phyloP scores from a whole-genome alignment of 176 grass and related monocot species.

The Hyparrhenia diplandra region DNA sequence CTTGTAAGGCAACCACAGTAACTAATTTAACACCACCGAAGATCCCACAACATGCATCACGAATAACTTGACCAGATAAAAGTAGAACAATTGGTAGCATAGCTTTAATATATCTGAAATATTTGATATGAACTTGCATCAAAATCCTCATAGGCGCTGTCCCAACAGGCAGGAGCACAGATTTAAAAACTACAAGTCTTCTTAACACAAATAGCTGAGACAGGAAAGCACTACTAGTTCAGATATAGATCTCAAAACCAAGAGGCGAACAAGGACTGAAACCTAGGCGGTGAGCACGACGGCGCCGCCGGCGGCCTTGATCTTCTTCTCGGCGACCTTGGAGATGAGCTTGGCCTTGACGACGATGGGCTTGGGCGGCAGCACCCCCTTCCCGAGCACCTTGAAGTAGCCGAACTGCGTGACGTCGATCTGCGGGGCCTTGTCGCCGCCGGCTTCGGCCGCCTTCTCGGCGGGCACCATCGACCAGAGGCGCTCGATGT shows the following conservation, averaged over 20 bases:
- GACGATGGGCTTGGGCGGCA: slow-evolving; percentile 65
- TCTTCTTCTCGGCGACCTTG: slow-evolving; percentile 98
- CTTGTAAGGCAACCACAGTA: too few relatives aligned
- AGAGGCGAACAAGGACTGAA: slow-evolving; percentile 11
- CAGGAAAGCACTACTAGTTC: slow-evolving; percentile 25
- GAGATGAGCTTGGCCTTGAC: slow-evolving; percentile 93
- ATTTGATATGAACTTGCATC: slow-evolving; percentile 27
- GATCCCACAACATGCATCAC: background rate
- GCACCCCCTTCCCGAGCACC: slow-evolving; percentile 72
- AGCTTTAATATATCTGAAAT: background rate
- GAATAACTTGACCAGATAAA: background rate
- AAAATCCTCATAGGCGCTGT: slow-evolving; percentile 20
- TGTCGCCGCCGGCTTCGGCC: slow-evolving; percentile 39
- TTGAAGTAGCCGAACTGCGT: slow-evolving; percentile 92
- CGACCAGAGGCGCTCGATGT: slow-evolving; percentile 82
- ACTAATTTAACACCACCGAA: background rate
- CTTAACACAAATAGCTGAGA: slow-evolving; percentile 27
- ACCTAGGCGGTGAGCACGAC: slow-evolving; percentile 78
- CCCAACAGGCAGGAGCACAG: background rate
- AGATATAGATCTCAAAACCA: slow-evolving; percentile 37
- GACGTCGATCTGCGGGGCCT: slow-evolving; percentile 72
- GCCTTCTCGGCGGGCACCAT: slow-evolving; percentile 66
- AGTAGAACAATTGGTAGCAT: background rate
- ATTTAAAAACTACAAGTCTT: slow-evolving; percentile 33
- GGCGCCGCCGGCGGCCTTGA: slow-evolving; percentile 81